Evolutionary conservation across 495 filamentous ascomycete genomes (phyloP), one percentile per base, ranked within the genome.

Genomic region (Emericellopsis terricola): DNA sequence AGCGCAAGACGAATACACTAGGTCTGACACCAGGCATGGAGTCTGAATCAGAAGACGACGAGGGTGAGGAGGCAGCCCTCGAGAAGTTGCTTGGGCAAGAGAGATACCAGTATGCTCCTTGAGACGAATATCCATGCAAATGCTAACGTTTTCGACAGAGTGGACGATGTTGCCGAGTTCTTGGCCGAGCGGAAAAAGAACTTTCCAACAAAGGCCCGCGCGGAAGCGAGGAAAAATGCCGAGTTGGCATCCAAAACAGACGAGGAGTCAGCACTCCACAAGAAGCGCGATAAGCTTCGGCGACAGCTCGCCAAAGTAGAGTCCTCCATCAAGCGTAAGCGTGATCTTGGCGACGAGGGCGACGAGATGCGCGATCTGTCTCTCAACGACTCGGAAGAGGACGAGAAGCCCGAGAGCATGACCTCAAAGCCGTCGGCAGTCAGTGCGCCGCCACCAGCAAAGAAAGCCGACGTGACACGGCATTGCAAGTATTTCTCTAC

Each of bases 21-120:
- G 84, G 84, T 14, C 51, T 93, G 35, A 85, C 78, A 2, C 84
- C 80, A 9, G 72, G 71, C 24, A 64, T 65, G n/a, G 73, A 76
- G 27, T 70, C 73, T 8, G 74, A 76, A 28, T 68, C 73, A 18
- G 71, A 79, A 36, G 78, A 81, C 42, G 73, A 70, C 1, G 80
- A 74, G 33, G 73, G 78, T 33, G 81, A 86, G 40, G 69, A 75
- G 40, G 71, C 81, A 50, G 77, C 79, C 37, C 60, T 68, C 6
- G 73, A 78, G 41, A 81, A 89, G 52, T 41, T 62, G 29, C 49
- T 57, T 36, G 61, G 61, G 15, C 44, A 46, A 20, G 60, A 35
- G 33, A 11, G 4, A 13, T 21, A 3, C 21, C 3, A 28, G 8
- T 8, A 30, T 5, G 10, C 37, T 51, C 27, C 18, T 8, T 7